Evolutionary conservation across 2,329 filamentous ascomycete species (phyloP), one percentile per base, ranked within the genome.

Genomic region (Truncatella angustata): DNA sequence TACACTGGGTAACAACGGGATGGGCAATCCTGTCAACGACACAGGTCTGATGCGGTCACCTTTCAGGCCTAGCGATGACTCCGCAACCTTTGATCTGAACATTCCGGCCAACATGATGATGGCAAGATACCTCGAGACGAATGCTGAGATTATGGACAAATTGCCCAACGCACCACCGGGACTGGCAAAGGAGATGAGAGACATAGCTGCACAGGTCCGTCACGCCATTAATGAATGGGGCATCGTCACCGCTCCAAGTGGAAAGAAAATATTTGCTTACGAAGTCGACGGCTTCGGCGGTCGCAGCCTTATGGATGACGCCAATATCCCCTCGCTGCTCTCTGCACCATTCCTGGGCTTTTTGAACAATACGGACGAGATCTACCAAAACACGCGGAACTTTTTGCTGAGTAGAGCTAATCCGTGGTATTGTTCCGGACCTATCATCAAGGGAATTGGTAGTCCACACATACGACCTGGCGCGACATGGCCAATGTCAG

Each of bases 401-500:
- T 92, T 91, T 80, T 84, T 91, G 52, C 77, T 92, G 37, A 79
- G 81, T 50, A 68, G 76, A 1, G 85, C 84, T 0, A 93, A 93
- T 61, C 89, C 89, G 0, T 93, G 91, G 67, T 95, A 75, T 53
- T 78, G 80, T 70, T 72, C 71, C 18, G 79, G 79, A 0, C 76
- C 77, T 3, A 73, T 79, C 14, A 67, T 82, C 56, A 79, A 73
- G 55, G 73, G 74, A 60, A 73, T 77, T 1, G 79, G 79, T 11
- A 78, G 79, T 0, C 78, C 78, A 21, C 79, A 82, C 58, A 67
- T 74, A 7, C 76, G 78, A 0, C 79, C 91, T 2, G 80, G 85
- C 53, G 85, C 86, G 64, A 90, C 89, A 14, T 96, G 91, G 91
- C 91, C 91, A 1, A 95, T 96, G 90, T 88, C 84, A 42, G 77